Base-by-base conservation (phyloP, 1,284 basidiomycete genomes). In the Trichosporon coremiiforme region DNA sequence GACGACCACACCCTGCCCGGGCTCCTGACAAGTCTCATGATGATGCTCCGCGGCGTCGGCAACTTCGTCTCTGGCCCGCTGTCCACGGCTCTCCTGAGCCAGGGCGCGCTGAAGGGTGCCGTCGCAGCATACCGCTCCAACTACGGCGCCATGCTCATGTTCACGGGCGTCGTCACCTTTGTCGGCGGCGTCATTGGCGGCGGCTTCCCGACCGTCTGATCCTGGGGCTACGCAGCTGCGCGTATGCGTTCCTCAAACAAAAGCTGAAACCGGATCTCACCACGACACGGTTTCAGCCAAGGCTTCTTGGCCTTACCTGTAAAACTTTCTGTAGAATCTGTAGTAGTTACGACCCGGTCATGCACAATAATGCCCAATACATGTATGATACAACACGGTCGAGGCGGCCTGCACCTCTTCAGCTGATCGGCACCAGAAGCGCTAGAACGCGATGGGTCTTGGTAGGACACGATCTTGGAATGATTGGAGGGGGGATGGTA, bases 41-140 rank as follows among this genome's bases (percentile, higher is more conserved):
- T 78, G 13, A 75, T 77, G 63, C 68, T 76, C 25, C 70, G 80
- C 53, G 83, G 82, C 4, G 70, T 84, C 7, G 83, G 82, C 29
- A 82, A 79, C 69, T 75, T 84, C 38, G 75, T 78, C 0, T 81
- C 79, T 10, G 82, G 78, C 17, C 79, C 80, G 17, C 74, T 80
- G 8, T 78, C 78, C 4, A 75, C 76, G 36, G 72, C 74, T 6
- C 68, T 82, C 10, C 70, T 80, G 33, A 75, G 75, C 60, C 66
- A 71, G n/a, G 66, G 71, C 1, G 64, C 76, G 47, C 60, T 72
- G 12, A 69, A 68, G 29, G 78, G 78, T 9, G 75, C 74, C 0
- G 72, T 75, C 0, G 80, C 80, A 15, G 80, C 78, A 2, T 83
- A 82, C 66, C 79, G 79, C 4, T 71, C 74, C 20, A 81, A 83